Conservation (phyloP, 1,139 yeast genomes). For the Scheffersomyces parashehatae region DNA sequence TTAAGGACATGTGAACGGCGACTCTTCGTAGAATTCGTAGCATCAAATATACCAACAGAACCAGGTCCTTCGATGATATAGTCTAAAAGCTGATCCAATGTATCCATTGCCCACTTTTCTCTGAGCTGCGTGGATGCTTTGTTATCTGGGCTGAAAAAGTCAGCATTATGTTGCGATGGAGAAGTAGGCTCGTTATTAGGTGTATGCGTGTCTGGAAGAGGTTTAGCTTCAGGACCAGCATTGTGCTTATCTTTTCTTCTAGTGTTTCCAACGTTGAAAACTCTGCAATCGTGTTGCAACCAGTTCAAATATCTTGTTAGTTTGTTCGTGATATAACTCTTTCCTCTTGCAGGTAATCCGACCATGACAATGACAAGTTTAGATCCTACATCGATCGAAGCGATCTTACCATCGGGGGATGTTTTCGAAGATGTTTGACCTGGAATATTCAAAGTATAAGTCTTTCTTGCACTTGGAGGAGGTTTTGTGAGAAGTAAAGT, state of each 20-base stretch:
- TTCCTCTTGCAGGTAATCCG: slow-evolving; percentile 91
- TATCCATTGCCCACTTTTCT: slow-evolving; percentile 96
- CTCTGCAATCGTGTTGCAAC: slow-evolving; percentile 87
- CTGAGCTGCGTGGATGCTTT: slow-evolving; percentile 63
- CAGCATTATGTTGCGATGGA: slow-evolving; percentile 60
- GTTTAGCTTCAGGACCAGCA: slow-evolving; percentile 71
- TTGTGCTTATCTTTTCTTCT: slow-evolving; percentile 70
- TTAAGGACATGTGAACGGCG: slow-evolving; percentile 71
- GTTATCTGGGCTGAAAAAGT: slow-evolving; percentile 84
- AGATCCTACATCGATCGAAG: slow-evolving; percentile 71
- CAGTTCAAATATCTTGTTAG: slow-evolving; percentile 85
- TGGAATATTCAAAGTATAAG: slow-evolving; percentile 88
- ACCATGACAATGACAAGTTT: slow-evolving; percentile 93
- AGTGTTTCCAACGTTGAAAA: slow-evolving; percentile 93
- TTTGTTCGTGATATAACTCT: slow-evolving; percentile 88
- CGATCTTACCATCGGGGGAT: slow-evolving; percentile 81
- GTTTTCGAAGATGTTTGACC: slow-evolving; percentile 85
- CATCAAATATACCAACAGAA: slow-evolving; percentile 93
- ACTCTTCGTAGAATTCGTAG: slow-evolving; percentile 83
- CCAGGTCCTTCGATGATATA: slow-evolving; percentile 81
- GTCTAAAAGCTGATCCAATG: slow-evolving; percentile 79
- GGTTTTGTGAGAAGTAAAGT: slow-evolving; percentile 38
- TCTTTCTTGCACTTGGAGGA: slow-evolving; percentile 46
- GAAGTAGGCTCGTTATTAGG: slow-evolving; percentile 30
- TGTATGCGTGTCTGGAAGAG: slow-evolving; percentile 63